Base-by-base conservation (phyloP, 1,284 basidiomycete species). In the Cutaneotrichosporon dermatis region DNA sequence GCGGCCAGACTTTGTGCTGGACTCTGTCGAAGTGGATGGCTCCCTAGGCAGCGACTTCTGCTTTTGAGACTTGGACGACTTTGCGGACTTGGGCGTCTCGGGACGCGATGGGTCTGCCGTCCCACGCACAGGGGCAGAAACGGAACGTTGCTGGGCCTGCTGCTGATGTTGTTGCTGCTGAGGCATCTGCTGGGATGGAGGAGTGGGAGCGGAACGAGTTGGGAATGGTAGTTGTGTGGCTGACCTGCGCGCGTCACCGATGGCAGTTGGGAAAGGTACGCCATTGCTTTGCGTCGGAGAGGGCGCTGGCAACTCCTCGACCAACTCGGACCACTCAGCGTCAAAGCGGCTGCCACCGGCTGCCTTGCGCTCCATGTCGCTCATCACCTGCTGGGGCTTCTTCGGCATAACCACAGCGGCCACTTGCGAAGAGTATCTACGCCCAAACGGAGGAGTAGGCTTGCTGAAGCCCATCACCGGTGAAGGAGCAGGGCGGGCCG, bases 351-450 rank as follows among this genome's bases (percentile, higher is more conserved):
- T 40, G 8, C 39, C 39, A 8, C 33, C 33, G 34, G 40, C 55
- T 13, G 40, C 42, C 37, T 54, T 53, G 40, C 51, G 44, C 45
- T 48, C 37, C 13, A 45, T n/a, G 37, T 41, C 37, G 33, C 46
- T 52, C 25, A 46, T 54, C 25, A 48, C 57, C 45, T 49, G 51
- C 43, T 48, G 45, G 53, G 46, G 52, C 35, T 54, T 54, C n/a
- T 55, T 54, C 16, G 58, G 49, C 48, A 51, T 51, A 35, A 51
- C 50, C 1, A 51, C 58, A 15, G 48, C 52, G 11, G 51, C 44
- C 15, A 41, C 49, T 35, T 52, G 42, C 44, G 57, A 54, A 13
- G 49, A 16, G 34, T 40, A 11, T 12, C 16, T 33, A 36, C 48
- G 25, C 7, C 41, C 39, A 15, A 44, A 48, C 40, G 58, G 16